Base-by-base conservation (phyloP, 139 green algal species). In the Chlamydomonas schloesseri region DNA sequence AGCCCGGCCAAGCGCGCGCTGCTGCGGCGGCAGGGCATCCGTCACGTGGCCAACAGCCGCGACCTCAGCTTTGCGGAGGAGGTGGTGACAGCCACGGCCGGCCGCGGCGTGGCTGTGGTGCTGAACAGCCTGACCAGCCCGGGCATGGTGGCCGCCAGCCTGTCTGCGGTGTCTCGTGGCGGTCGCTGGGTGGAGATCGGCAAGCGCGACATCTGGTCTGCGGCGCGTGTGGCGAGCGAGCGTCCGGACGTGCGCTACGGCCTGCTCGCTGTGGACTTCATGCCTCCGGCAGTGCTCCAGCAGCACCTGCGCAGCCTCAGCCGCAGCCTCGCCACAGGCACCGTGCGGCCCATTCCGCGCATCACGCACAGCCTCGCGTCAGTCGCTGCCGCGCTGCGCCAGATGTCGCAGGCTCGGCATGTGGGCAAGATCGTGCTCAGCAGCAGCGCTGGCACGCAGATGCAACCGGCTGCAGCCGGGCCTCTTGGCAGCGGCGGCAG, bases 201-300 rank as follows among this genome's bases (percentile, higher is more conserved):
- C 86, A 98, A 98, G 93, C 91, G 96, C 57, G 96, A 97, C 91
- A 95, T 98, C 70, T 97, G 92, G 92, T 93, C 82, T 29, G 42
- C 90, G 0, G 84, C 73, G 14, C 87, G 93, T 11, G 88, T 97
- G 36, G 81, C 89, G 34, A 89, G 94, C 73, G 94, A 98, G 88
- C 93, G 96, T 9, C 94, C 95, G 17, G 89, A 94, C 71, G 90
- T 97, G 65, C 18, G 2, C 3, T 97, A 96, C 86, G 82, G 83
- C 21, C 81, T 98, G 31, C 70, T 98, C 31, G 96, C 96, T 3
- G 83, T 98, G 3, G 96, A 98, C 88, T 97, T 98, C 88, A 88
- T 98, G 85, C 91, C 95, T 0, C 65, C 74, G 50, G 4, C 33
- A 1, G 90, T 90, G 9, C 83, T 98, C 34, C 33, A 87, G 4